Evolutionary conservation across 345 rosid genomes (phyloP), one percentile per base, ranked within the genome.

Genomic region (Boechera retrofracta): DNA sequence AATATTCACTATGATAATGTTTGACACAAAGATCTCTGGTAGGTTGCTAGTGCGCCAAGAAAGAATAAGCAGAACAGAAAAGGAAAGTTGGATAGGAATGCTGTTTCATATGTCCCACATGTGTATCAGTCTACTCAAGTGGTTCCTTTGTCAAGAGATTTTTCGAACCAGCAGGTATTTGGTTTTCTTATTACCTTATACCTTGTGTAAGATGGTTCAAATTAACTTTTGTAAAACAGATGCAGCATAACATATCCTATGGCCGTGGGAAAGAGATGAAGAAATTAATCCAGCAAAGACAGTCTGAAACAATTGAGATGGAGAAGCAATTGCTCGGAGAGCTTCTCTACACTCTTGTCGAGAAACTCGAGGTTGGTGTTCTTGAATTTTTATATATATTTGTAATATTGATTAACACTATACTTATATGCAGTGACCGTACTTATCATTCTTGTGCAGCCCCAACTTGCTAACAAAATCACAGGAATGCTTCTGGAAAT

Each of bases 401-500:
- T 28, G 29, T 2, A 28, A 26, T 15, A 42, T 7, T 7, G 4
- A 29, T 57, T 9, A 59, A 35, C 29, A 36, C 28, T 36, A 18
- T 10, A 11, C 31, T 2, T 3, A 51, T 53, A 24, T 53, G 1
- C 9, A 55, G 29, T 62, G 18, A 12, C 35, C 21, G 7, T 9
- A 29, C 32, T 11, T 58, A 62, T 31, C 18, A 44, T 31, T 11
- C 2, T 1, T 47, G 6, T 74, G 84, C 90, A 92, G 93, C 93
- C 93, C 15, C 87, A 87, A 62, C 87, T 86, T 64, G 95, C 77
- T 12, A 82, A 89, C 10, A 92, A 92, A 80, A 88, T 92, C 33
- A 92, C 97, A 0, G 97, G 91, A 31, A 92, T 89, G 95, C 88
- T 92, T 64, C 59, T 89, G 75, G 91, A 88, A 84, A 88, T 87